These are phyloP conservation scores for Lodderomyces orthopsilosis DNA, from an alignment of 1,139 yeast genomes.

Conservation along the genomic window DNA sequence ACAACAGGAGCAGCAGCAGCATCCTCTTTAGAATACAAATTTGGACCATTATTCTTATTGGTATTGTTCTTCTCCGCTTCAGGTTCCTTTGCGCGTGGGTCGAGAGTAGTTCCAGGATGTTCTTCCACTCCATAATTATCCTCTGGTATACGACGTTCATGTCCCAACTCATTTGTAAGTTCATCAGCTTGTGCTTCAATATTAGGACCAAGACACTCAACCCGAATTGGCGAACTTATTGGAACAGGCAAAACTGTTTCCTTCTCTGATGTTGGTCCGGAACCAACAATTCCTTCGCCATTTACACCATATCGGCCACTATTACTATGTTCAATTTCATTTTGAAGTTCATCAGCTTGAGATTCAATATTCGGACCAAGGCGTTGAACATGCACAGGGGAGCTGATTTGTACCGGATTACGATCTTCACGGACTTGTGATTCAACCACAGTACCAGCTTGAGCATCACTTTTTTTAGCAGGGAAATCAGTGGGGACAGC, in stretches of 20 bases:
- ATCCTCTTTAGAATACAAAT: not conserved
- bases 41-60: not conserved
- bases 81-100: not conserved
- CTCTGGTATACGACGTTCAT: not conserved
- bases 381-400: slow-evolving; percentile 1
- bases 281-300: not conserved
- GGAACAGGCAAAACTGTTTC: not conserved
- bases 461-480: not conserved
- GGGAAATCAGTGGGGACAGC: not conserved
- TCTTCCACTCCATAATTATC: not conserved
- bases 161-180: not conserved
- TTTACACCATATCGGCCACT: not conserved
- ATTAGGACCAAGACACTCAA: slow-evolving; percentile 1
- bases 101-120: not conserved
- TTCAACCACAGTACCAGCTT: too few relatives aligned
- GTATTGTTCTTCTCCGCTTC: not conserved
- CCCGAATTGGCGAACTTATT: not conserved
- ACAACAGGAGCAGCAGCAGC: slow-evolving; percentile 2
- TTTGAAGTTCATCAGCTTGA: not conserved
- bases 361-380: slow-evolving; percentile 1
- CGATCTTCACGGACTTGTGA: not conserved
- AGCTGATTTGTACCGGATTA: not conserved
- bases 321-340: not conserved
- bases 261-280: not conserved
- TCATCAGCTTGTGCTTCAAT: slow-evolving; percentile 2